A percentile compares a stretch with the other conserved stretches of the same genome.
phyloP scores from a whole-genome alignment of 2,329 filamentous ascomycete species.

The Phaeosphaeria sp. region DNA sequence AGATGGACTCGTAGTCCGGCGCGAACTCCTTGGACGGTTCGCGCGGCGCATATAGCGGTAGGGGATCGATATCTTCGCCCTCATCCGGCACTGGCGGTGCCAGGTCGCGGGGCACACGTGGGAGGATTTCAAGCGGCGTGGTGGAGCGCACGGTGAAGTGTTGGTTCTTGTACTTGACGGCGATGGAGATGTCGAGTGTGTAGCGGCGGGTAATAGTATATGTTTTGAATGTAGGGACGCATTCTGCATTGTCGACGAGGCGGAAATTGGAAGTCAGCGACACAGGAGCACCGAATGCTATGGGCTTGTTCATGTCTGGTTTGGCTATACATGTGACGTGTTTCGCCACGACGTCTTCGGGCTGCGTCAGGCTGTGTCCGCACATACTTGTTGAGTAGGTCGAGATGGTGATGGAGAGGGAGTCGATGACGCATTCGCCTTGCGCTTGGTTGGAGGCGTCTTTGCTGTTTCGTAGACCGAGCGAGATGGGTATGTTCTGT shows the following conservation, averaged over 20 bases:
- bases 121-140: constrained; percentile 38
- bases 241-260: constrained; percentile 41
- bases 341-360: constrained; percentile 38
- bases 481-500: constrained; percentile 39
- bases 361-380: constrained; percentile 28
- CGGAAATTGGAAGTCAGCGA: constrained; percentile 40
- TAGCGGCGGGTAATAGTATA: constrained; percentile 43
- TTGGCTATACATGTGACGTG: constrained; percentile 40
- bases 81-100: constrained; percentile 18
- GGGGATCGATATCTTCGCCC: constrained; percentile 33
- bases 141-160: constrained; percentile 34
- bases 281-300: constrained; percentile 27
- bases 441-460: constrained; percentile 24
- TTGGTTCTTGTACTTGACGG: constrained; percentile 35
- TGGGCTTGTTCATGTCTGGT: constrained; percentile 26
- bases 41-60: constrained; percentile 38
- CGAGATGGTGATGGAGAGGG: constrained; percentile 35
- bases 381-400: constrained; percentile 43
- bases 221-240: constrained; percentile 44
- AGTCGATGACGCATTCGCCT: constrained; percentile 33
- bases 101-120: constrained; percentile 24
- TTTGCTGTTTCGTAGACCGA: constrained; percentile 32
- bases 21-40: constrained; percentile 39
- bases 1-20: constrained; percentile 39
- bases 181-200: constrained; percentile 32